Evolutionary conservation across 495 filamentous ascomycete genomes (phyloP).

Genomic region (Penicillium crystallinum): DNA sequence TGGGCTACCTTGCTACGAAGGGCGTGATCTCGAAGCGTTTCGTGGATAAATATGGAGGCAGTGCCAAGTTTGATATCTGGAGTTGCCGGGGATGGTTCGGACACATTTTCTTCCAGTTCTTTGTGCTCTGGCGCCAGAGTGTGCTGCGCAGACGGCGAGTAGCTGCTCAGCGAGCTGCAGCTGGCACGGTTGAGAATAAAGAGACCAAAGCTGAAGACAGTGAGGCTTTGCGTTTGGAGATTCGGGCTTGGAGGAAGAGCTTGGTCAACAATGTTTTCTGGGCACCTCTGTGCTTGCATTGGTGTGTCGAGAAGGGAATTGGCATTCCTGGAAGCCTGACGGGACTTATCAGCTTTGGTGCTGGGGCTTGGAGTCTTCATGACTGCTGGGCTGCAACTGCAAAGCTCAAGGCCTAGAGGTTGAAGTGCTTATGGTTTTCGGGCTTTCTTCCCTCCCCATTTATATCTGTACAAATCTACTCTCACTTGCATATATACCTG

Average conservation of each 20-base stretch:
- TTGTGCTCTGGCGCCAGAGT: slow-evolving; percentile 52
- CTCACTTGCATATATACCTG: slow-evolving; percentile 8
- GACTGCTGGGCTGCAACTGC: slow-evolving; percentile 37
- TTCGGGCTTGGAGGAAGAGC: slow-evolving; percentile 41
- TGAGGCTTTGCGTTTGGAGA: slow-evolving; percentile 35
- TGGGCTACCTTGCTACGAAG: slow-evolving; percentile 67
- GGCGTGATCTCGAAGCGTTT: slow-evolving; percentile 38
- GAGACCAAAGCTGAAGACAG: slow-evolving; percentile 34
- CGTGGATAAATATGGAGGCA: slow-evolving; percentile 55
- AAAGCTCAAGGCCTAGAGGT: slow-evolving; percentile 20
- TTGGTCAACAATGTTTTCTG: slow-evolving; percentile 50
- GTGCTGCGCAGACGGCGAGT: slow-evolving; percentile 30
- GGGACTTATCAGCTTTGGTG: slow-evolving; percentile 61
- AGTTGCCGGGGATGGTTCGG: slow-evolving; percentile 73
- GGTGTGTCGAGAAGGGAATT: slow-evolving; percentile 70
- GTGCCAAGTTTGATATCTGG: slow-evolving; percentile 60
- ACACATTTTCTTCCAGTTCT: slow-evolving; percentile 72
- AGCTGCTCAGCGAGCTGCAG: slow-evolving; percentile 14
- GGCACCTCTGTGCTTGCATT: slow-evolving; percentile 68
- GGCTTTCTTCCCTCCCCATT: neutral
- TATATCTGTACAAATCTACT: slow-evolving; percentile 8
- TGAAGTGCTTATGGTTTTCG: neutral
- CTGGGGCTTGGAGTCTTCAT: slow-evolving; percentile 36
- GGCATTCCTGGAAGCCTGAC: slow-evolving; percentile 62
- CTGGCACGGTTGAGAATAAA: slow-evolving; percentile 13